Conservation (phyloP, 305 asterid species). For the Rubia occidens region DNA sequence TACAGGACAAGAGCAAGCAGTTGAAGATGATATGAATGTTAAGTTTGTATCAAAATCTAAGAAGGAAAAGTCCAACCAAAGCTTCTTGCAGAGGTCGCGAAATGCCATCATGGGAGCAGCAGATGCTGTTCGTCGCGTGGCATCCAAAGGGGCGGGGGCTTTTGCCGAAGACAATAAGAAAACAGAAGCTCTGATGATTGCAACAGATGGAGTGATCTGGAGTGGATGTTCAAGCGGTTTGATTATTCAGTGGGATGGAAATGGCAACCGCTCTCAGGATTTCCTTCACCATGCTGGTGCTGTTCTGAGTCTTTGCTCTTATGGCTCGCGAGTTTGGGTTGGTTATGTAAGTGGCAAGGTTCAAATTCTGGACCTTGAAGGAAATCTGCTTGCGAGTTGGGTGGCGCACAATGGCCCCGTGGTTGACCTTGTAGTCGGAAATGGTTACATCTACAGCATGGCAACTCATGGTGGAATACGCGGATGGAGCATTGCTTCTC, state of each 20-base stretch:
- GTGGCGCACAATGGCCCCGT: constrained; percentile 82
- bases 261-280: constrained; percentile 72
- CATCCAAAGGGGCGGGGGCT: constrained; percentile 71
- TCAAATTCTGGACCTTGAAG: constrained; percentile 72
- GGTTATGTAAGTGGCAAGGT: constrained; percentile 79
- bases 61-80: constrained; percentile 70
- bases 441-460: constrained; percentile 59
- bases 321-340: constrained; percentile 75
- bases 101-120: constrained; percentile 93
- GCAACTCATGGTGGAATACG: constrained; percentile 94
- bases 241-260: constrained; percentile 88
- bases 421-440: constrained; percentile 49
- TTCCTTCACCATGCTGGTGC: constrained; percentile 69
- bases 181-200: constrained; percentile 64
- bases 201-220: constrained; percentile 83
- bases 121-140: constrained; percentile 86
- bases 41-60: constrained; percentile 62
- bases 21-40: constrained; percentile 65
- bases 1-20: constrained; percentile 49
- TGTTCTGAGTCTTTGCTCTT: constrained; percentile 54
- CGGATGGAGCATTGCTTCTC: constrained; percentile 87
- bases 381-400: constrained; percentile 67
- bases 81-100: constrained; percentile 79
- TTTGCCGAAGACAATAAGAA: constrained; percentile 60
- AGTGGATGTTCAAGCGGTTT: constrained; percentile 74